Percentiles rank a stretch among this genome's conserved stretches.
Evolutionary conservation across 2,329 filamentous ascomycete species (phyloP).

Genomic region (Colletotrichum endophyticum): DNA sequence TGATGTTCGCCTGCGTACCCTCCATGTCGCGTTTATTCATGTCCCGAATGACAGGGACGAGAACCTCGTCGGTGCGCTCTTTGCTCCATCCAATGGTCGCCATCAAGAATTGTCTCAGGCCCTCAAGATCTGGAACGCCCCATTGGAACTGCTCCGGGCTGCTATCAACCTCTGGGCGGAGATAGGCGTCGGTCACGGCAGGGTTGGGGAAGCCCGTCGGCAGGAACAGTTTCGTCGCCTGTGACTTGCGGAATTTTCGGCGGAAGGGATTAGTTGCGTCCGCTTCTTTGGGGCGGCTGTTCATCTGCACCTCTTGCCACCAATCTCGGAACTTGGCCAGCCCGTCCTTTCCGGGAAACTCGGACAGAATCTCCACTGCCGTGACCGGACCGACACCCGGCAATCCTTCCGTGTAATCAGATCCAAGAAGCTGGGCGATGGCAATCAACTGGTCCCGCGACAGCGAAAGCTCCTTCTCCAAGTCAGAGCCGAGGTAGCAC

Average conservation of each 20-base stretch:
- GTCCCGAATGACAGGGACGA: conserved; percentile 93
- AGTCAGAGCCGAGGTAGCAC: conserved; percentile 84
- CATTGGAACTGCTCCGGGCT: conserved; percentile 85
- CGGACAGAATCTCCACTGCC: conserved; percentile 90
- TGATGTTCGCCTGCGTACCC: conserved; percentile 96
- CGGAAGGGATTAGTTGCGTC: conserved; percentile 71
- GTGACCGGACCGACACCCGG: conserved; percentile 92
- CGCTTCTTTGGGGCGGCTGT: conserved; percentile 66
- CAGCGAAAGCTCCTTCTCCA: conserved; percentile 89
- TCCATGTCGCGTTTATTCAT: conserved; percentile 90
- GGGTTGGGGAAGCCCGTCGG: conserved; percentile 79
- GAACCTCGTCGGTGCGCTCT: conserved; percentile 91
- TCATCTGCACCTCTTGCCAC: conserved; percentile 81
- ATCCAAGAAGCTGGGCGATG: conserved; percentile 88
- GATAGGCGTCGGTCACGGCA: conserved; percentile 82
- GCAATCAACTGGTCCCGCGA: conserved; percentile 87
- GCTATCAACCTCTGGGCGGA: conserved; percentile 83
- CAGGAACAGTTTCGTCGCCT: conserved; percentile 85
- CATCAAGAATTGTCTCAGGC: conserved; percentile 85
- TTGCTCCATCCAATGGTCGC: conserved; percentile 90
- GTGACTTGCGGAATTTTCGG: conserved; percentile 82
- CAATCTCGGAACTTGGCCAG: conserved; percentile 83
- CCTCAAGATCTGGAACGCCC: conserved; percentile 93
- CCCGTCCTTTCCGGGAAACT: conserved; percentile 70
- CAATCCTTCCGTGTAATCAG: conserved; percentile 93